phyloP scores from a whole-genome alignment of 257 asterid species.

The Gardenia jasminoides region DNA sequence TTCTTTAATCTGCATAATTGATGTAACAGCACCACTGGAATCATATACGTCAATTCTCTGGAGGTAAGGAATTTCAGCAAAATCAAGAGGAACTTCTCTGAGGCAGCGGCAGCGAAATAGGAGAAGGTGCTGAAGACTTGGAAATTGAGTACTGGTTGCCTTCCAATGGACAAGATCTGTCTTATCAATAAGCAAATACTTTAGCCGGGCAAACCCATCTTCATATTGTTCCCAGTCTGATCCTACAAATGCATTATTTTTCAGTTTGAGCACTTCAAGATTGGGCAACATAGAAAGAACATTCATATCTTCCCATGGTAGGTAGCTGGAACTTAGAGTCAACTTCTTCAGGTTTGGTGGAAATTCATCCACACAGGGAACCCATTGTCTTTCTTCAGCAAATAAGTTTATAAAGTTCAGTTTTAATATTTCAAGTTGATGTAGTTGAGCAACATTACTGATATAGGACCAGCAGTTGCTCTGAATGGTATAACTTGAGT shows the following conservation, averaged over 20 bases:
- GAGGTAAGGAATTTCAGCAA: not conserved
- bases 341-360: constrained; percentile 17
- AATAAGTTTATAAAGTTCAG: not conserved
- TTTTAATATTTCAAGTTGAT: constrained; percentile 14
- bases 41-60: not conserved
- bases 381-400: not conserved
- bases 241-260: constrained; percentile 14
- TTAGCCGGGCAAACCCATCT: constrained; percentile 15
- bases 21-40: not conserved
- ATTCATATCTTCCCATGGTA: constrained; percentile 17
- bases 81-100: not conserved
- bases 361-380: constrained; percentile 3
- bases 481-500: not conserved
- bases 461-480: not conserved
- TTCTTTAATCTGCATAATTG: constrained; percentile 5
- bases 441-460: constrained; percentile 7
- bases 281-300: constrained; percentile 16
- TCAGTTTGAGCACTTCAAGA: constrained; percentile 25
- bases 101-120: not conserved
- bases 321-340: constrained; percentile 7
- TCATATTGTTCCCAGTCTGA: constrained; percentile 21
- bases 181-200: constrained; percentile 5
- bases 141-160: not conserved
- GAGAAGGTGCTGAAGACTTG: not conserved
- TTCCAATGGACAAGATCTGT: constrained; percentile 11